Evolutionary conservation across 2,329 filamentous ascomycete species (phyloP), one percentile per base, ranked within the genome.

Genomic region (Ascomycota sp.): DNA sequence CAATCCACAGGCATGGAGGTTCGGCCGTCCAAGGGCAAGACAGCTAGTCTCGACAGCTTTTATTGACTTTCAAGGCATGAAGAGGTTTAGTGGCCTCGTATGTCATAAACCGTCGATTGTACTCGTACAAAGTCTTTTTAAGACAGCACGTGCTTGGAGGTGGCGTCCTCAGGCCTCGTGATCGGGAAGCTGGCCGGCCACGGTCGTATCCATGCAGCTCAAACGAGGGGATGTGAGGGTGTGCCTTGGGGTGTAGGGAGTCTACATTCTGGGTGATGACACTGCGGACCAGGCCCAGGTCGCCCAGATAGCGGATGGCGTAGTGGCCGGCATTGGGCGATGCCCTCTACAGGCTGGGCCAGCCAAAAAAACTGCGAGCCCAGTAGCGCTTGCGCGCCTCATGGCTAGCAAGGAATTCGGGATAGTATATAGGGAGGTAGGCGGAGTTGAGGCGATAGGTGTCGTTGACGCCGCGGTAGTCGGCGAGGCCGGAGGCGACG

Each of bases 261-360:
- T 98, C 89, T 30, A 98, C 89, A 46, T 95, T 95, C 49, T 98
- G 89, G 25, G 89, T 95, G 40, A 98, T 72, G 34, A 94, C 79
- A 31, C 60, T 69, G 33, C 65, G 67, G 25, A 94, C 59, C 29
- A 83, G 53, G 3, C 83, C 85, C 39, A 89, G 56, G 4, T 64
- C 52, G 3, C 70, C 78, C 23, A 95, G 57, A 37, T 75, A 64
- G 30, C 68, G 63, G 33, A 95, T 67, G 2, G 85, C 82, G 46
- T 68, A 63, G 54, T 98, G 89, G 2, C 73, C 74, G 3, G 59
- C 56, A 45, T 95, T 95, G 9, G 86, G 85, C 33, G 57, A 59
- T n/a, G 82, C 80, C 36, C 70, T 75, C 44, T 77, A 59, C 39
- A 95, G 57, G 27, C 70, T 82, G 4, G 80, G 74, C 85, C 85